These are phyloP conservation scores for Penicillium flavigenum DNA, from an alignment of 495 filamentous ascomycete species.

Conservation along the genomic window DNA sequence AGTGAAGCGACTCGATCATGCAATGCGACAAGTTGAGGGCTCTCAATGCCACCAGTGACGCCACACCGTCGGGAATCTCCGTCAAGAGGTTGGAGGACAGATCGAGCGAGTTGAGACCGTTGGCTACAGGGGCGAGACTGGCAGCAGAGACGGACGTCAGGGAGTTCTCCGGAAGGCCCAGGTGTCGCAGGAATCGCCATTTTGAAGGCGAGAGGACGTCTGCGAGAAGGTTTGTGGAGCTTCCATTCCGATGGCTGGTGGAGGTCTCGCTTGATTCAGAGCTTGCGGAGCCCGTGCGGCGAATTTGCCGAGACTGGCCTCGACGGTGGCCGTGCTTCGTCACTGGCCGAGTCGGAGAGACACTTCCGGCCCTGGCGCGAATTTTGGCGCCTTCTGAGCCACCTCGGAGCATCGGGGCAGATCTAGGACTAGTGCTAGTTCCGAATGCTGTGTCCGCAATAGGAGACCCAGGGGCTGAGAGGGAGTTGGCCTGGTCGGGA, in stretches of 20 bases:
- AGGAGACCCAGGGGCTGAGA: slow-evolving; percentile 66
- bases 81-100: slow-evolving; percentile 87
- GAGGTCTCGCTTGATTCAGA: slow-evolving; percentile 82
- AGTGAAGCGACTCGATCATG: slow-evolving; percentile 96
- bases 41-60: slow-evolving; percentile 74
- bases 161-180: slow-evolving; percentile 88
- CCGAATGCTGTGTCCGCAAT: slow-evolving; percentile 47
- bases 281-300: slow-evolving; percentile 85
- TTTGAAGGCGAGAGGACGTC: slow-evolving; percentile 75
- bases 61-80: slow-evolving; percentile 85
- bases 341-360: slow-evolving; percentile 72
- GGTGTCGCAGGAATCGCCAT: slow-evolving; percentile 90
- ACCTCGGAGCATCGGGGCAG: slow-evolving; percentile 48
- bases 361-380: slow-evolving; percentile 63
- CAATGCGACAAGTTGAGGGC: slow-evolving; percentile 92
- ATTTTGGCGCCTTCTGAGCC: slow-evolving; percentile 49
- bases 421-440: slow-evolving; percentile 47
- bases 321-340: slow-evolving; percentile 68
- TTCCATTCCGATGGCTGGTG: slow-evolving; percentile 64
- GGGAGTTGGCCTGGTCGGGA: slow-evolving; percentile 47
- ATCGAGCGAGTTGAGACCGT: slow-evolving; percentile 85
- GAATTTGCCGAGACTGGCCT: slow-evolving; percentile 45
- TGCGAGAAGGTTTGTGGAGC: slow-evolving; percentile 67
- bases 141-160: slow-evolving; percentile 72
- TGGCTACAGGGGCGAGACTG: slow-evolving; percentile 77